Evolutionary conservation across 305 asterid genomes (phyloP), one percentile per base, ranked within the genome.

Genomic region (Nicotiana rustica): DNA sequence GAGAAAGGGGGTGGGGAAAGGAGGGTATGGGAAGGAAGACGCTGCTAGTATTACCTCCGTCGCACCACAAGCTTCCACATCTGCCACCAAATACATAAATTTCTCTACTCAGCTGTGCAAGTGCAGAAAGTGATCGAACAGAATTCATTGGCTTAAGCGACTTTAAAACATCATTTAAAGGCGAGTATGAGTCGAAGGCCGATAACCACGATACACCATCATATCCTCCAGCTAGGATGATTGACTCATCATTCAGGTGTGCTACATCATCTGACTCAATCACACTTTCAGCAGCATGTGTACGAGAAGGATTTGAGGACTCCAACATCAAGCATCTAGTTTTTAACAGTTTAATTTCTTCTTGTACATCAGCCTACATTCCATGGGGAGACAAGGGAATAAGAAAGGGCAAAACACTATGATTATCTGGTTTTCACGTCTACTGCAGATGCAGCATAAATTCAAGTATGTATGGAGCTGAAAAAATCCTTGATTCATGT

Each of bases 1-100:
- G 69, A 10, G n/a, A 29, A 14, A 5, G 69, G 33, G 18, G 35
- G 33, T 13, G 77, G 35, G 78, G 10, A 13, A 3, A 3, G 41
- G 35, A 12, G 61, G 9, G 15, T 25, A 75, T 52, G 44, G 76
- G 60, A 70, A 36, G 82, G 35, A 77, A 33, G 67, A 31, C 80
- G 10, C 19, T 75, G 31, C 9, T 55, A 61, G 44, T 21, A 60
- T 78, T 91, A 96, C 99, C 97, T 88, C 95, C 87, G 78, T 92
- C 79, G 83, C 76, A 88, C 93, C 92, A 89, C 79, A 2, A 12
- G 55, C 82, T 18, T 77, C 89, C 91, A 82, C 81, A 77, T 86
- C 93, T 94, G 25, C 99, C 98, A 89, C 98, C 99, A 83, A 96
- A 73, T 60, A 88, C 90, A 78, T 90, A 94, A 79, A 96, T 83